Evolutionary conservation across 2,329 filamentous ascomycete genomes (phyloP).

Genomic region (Hypoxylon sp.): DNA sequence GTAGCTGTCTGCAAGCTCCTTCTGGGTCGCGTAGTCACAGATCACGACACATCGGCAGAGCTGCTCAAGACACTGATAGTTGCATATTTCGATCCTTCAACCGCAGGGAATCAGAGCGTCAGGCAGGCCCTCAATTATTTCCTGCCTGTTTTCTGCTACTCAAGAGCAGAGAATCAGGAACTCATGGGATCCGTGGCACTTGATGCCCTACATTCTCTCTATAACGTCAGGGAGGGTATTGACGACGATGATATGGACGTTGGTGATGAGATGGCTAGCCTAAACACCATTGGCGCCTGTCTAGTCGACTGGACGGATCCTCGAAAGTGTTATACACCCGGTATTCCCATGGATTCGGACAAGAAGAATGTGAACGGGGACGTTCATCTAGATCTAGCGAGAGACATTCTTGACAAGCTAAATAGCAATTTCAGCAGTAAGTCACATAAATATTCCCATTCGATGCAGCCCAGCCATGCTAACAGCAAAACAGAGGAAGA

Average conservation of each 20-base stretch:
- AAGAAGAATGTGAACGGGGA: constrained; percentile 79
- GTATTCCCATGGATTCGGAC: constrained; percentile 66
- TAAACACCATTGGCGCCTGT: constrained; percentile 83
- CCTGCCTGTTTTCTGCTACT: constrained; percentile 94
- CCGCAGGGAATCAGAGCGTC: constrained; percentile 82
- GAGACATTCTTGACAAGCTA: constrained; percentile 82
- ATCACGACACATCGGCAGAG: constrained; percentile 75
- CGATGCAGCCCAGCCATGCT: constrained; percentile 12
- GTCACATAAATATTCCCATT: constrained; percentile 51
- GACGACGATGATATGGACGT: constrained; percentile 84
- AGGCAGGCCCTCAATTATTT: constrained; percentile 93
- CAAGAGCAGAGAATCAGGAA: constrained; percentile 83
- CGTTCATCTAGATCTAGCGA: constrained; percentile 84
- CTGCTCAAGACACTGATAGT: constrained; percentile 88
- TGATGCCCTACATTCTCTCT: constrained; percentile 80
- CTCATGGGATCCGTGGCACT: constrained; percentile 83
- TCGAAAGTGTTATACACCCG: constrained; percentile 77
- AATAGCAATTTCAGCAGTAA: constrained; percentile 77
- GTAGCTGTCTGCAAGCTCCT: constrained; percentile 89
- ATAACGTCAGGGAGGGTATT: constrained; percentile 78
- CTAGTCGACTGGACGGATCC: constrained; percentile 97
- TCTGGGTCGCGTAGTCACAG: constrained; percentile 82
- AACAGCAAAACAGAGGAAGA: constrained; percentile 76
- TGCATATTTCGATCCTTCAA: constrained; percentile 91
- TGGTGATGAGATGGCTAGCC: constrained; percentile 82